These are phyloP conservation scores for Bipolaris bicolor DNA, from an alignment of 2,329 filamentous ascomycete species.

Conservation along the genomic window DNA sequence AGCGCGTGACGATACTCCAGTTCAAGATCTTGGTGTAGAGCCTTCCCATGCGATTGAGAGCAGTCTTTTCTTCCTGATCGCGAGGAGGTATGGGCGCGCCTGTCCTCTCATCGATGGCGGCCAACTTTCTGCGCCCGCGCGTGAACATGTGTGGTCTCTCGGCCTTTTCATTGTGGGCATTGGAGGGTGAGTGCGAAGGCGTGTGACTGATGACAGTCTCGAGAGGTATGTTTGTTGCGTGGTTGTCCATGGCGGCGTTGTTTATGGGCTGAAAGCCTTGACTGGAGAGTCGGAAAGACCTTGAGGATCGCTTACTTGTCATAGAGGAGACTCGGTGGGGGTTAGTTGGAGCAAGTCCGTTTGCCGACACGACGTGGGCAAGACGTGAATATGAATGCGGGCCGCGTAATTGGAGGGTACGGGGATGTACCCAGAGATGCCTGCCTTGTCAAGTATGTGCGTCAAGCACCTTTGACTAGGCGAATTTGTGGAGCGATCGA, in stretches of 20 bases:
- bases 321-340: conserved; percentile 18
- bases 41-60: conserved; percentile 63
- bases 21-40: conserved; percentile 67
- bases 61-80: conserved; percentile 59
- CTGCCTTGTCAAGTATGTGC: conserved; percentile 36
- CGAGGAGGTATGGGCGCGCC: conserved; percentile 32
- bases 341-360: conserved; percentile 21
- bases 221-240: conserved; percentile 67
- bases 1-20: conserved; percentile 67
- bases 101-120: conserved; percentile 39
- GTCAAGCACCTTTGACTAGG: conserved; percentile 38
- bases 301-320: conserved; percentile 37
- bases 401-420: conserved; percentile 1
- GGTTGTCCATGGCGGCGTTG: conserved; percentile 51
- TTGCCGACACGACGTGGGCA: conserved; percentile 16
- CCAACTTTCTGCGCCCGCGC: conserved; percentile 40
- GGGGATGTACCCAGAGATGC: conserved; percentile 7
- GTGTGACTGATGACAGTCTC: conserved; percentile 60
- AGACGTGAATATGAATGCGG: conserved; percentile 9
- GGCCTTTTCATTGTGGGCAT: conserved; percentile 39
- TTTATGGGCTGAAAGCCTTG: conserved; percentile 47
- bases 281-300: conserved; percentile 44
- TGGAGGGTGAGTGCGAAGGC: conserved; percentile 43
- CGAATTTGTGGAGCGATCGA: conserved; percentile 18
- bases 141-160: conserved; percentile 51